Evolutionary conservation across 202 grass and related monocot genomes (phyloP), one percentile per base, ranked within the genome.

Genomic region (Hordeum pubiflorum): DNA sequence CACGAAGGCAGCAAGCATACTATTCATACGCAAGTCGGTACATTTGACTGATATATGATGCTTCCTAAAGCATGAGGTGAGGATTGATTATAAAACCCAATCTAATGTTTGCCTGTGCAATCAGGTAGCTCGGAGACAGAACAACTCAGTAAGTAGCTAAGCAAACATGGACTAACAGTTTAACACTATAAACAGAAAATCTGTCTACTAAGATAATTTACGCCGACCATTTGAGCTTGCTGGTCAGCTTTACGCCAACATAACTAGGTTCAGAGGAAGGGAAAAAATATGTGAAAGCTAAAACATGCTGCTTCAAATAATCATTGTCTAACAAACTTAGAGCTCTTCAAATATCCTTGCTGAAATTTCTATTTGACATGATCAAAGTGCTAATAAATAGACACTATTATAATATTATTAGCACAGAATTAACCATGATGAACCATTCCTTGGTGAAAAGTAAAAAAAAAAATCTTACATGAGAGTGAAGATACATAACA

Each of bases 401-500:
- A 23, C 23, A 54, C 17, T 71, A 6, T 11, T 40, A 65, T 43
- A 46, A 64, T 41, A 20, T 55, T 72, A 44, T 50, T 40, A n/a
- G 23, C 34, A 66, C 32, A 46, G 15, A 23, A 81, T 77, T 72
- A 63, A 78, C 21, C 20, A 38, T 9, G 46, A 48, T 41, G 54
- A 32, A 69, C n/a, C 29, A 59, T 73, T 59, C 76, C 38, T 63
- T 56, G 37, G 9, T 34, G 7, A 63, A 46, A 37, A 62, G 61
- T 50, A 36, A 57, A n/a, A 18, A 48, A 65, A 13, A 18, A 75
- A 12, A 79, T 69, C 87, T 92, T 91, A 97, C 92, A 91, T 97
- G 90, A 82, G 90, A 85, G 56, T 97, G 95, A 72, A 97, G 95
- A 84, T 94, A 97, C 76, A 94, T 88, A 59, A 97, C 79, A 75